Evolutionary conservation across 2,329 filamentous ascomycete genomes (phyloP).

Genomic region (Colletotrichum limetticola): DNA sequence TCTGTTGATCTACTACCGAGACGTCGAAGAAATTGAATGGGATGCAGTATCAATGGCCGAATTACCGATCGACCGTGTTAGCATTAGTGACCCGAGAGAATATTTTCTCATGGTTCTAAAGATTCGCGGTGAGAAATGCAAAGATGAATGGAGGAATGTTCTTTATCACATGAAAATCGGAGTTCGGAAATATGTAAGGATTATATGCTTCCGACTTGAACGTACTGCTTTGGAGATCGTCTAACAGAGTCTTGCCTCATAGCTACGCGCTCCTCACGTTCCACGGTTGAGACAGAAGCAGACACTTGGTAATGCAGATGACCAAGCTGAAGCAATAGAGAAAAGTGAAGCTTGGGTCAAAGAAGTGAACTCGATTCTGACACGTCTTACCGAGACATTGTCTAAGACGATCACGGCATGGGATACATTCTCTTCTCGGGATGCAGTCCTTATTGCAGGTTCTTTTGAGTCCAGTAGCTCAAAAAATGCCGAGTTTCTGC

Average conservation of each 20-base stretch:
- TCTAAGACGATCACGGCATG: neutral
- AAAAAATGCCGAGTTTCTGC: neutral
- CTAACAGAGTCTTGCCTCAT: too few species aligned
- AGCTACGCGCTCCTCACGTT: neutral
- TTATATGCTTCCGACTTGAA: too few species aligned
- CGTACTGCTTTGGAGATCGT: too few species aligned
- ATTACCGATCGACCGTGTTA: too few species aligned
- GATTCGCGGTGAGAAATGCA: neutral
- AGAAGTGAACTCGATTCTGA: neutral
- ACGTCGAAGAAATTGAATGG: too few species aligned
- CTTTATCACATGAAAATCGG: too few species aligned
- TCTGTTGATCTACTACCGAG: too few species aligned
- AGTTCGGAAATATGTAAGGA: too few species aligned
- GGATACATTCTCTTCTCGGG: neutral
- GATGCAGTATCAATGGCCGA: too few species aligned
- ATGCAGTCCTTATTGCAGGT: neutral
- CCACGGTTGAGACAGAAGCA: neutral
- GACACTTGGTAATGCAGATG: neutral
- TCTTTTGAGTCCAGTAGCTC: neutral
- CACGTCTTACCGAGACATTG: neutral
- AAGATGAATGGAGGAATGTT: neutral
- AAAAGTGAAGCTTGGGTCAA: slow-evolving; percentile 6
- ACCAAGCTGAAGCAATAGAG: neutral
- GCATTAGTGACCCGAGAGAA: neutral
- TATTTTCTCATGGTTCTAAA: neutral